Base-by-base conservation (phyloP, 2,329 filamentous ascomycete genomes). In the Talaromyces sp. region DNA sequence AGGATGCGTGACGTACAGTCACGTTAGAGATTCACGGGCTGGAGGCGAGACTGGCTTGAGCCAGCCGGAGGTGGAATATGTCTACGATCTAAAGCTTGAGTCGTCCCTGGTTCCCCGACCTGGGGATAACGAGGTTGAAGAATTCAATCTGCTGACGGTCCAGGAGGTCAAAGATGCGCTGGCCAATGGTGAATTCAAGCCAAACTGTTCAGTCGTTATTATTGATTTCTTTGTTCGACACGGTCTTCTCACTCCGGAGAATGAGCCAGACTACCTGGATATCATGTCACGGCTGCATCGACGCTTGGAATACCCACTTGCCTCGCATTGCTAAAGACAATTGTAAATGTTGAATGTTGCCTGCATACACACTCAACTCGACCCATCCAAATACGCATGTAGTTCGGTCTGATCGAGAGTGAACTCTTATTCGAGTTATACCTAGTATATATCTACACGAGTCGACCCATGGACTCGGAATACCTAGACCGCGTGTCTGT, bases 191-290 rank as follows among this genome's bases (percentile, higher is more conserved):
- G 83, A 87, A 63, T 99, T 93, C 78, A 99, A 99, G 78, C 89
- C 92, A 2, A 97, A 97, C 71, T 97, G 92, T 72, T 88, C 89
- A 13, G 70, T 94, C 52, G 84, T 96, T 43, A 76, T 94, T 69
- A 74, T 97, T 41, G 91, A 97, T 71, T 99, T 97, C 76, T 89
- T 99, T 69, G 80, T 96, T 61, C 83, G 93, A 48, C 90, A 91
- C 72, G 89, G 90, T 0, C 84, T 96, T 56, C 68, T 97, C 67
- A 95, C 87, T 8, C 73, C 78, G 39, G 89, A 89, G 63, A 90
- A 91, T 67, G 92, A 97, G 75, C 81, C 82, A 45, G 78, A 93
- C 65, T 91, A 88, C 67, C 79, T 65, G 13, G 66, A 70, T 42
- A 68, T 75, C 30, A 41, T 65, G 17, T 45, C 59, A 1, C 51